Evolutionary conservation across 805 yeast species (phyloP).

Genomic region (Gaillardinia entomophila): DNA sequence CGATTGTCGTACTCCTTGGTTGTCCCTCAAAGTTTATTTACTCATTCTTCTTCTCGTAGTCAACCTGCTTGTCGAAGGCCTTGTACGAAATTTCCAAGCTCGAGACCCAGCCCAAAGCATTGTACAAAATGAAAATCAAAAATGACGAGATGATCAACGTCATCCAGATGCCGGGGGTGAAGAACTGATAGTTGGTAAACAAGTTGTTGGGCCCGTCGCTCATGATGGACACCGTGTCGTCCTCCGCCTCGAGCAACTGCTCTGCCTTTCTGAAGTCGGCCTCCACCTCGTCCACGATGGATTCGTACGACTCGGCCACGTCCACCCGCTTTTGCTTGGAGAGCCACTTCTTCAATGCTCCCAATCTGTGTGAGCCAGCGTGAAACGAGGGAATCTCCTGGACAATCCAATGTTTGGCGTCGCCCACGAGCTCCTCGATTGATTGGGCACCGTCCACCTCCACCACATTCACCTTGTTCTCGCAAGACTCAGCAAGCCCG

Average conservation of each 20-base stretch:
- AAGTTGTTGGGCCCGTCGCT: constrained; percentile 27
- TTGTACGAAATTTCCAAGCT: constrained; percentile 73
- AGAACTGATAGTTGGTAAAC: constrained; percentile 62
- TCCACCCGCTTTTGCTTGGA: constrained; percentile 1
- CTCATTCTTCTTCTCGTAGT: constrained; percentile 44
- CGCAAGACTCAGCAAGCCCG: constrained; percentile 4
- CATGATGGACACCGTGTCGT: constrained; percentile 16
- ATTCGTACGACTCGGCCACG: constrained; percentile 4
- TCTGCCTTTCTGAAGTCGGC: constrained; percentile 29
- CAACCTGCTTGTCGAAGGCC: constrained; percentile 69
- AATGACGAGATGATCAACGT: constrained; percentile 60
- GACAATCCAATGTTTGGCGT: neutral
- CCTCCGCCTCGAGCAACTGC: constrained; percentile 23
- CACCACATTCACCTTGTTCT: too few relatives aligned
- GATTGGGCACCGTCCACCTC: neutral
- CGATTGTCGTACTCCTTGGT: too few relatives aligned
- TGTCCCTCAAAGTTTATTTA: too few relatives aligned
- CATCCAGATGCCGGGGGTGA: constrained; percentile 80
- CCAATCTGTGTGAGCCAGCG: too few relatives aligned
- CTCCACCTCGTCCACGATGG: constrained; percentile 17
- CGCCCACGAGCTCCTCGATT: neutral
- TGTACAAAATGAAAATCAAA: constrained; percentile 48
- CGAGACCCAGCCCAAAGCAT: constrained; percentile 68
- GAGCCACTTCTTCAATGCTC: constrained; percentile 4
- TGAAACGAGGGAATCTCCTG: neutral